Percentiles rank a stretch among this genome's conserved stretches.
Evolutionary conservation across 768 basidiomycete species (phyloP).

Genomic region (Boletus pseudopeckii): DNA sequence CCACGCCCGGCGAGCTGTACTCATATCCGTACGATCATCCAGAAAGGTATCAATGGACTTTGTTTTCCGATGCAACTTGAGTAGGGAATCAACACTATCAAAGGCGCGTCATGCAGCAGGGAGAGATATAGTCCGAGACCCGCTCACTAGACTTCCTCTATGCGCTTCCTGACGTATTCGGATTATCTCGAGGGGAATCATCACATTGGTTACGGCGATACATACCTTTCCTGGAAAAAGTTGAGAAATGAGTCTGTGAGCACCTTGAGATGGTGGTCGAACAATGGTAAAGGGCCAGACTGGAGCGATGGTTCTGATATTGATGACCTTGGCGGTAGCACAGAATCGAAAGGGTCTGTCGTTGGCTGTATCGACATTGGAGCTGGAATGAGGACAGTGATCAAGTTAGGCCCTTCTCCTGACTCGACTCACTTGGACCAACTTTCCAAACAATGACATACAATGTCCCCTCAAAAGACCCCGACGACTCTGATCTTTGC

Average conservation of each 20-base stretch:
- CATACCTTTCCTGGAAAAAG: slow-evolving; percentile 85
- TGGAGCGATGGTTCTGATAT: slow-evolving; percentile 28
- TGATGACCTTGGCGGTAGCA: slow-evolving; percentile 22
- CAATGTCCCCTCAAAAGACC: slow-evolving; percentile 9
- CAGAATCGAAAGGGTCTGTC: slow-evolving; percentile 24
- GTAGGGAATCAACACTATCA: slow-evolving; percentile 67
- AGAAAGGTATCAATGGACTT: slow-evolving; percentile 66
- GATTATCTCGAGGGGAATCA: slow-evolving; percentile 20
- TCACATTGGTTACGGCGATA: slow-evolving; percentile 10
- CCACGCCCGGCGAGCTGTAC: slow-evolving; percentile 73
- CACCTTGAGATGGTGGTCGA: slow-evolving; percentile 67
- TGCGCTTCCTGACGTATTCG: slow-evolving; percentile 54
- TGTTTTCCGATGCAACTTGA: slow-evolving; percentile 67
- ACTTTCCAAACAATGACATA: slow-evolving; percentile 24
- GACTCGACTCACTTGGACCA: slow-evolving; percentile 1
- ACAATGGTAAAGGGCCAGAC: slow-evolving; percentile 60
- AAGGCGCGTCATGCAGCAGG: slow-evolving; percentile 2
- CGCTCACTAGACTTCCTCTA: slow-evolving; percentile 82
- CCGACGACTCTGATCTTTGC: slow-evolving; percentile 2
- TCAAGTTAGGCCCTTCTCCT: neutral
- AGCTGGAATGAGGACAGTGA: slow-evolving; percentile 8
- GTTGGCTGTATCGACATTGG: slow-evolving; percentile 15
- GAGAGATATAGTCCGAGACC: neutral
- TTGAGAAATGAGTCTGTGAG: slow-evolving; percentile 69
- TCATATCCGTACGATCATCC: slow-evolving; percentile 68